Evolutionary conservation across 306 rosid genomes (phyloP).

Genomic region (Vachellia collinsii): DNA sequence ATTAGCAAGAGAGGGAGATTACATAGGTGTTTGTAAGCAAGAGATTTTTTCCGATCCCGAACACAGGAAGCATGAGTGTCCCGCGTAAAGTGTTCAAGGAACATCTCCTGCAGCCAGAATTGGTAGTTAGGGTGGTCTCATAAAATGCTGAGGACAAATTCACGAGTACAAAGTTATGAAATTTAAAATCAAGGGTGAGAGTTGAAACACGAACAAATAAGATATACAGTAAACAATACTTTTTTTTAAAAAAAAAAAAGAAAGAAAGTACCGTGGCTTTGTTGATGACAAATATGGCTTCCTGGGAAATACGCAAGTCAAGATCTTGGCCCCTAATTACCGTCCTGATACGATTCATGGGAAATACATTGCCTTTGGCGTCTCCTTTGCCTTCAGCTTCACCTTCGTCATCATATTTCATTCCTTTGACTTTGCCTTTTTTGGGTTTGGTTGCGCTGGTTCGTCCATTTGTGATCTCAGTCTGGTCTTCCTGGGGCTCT

Average conservation of each 20-base stretch:
- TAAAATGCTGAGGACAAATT: neutral
- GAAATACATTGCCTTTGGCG: constrained; percentile 54
- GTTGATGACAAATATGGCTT: constrained; percentile 73
- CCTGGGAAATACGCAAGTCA: constrained; percentile 61
- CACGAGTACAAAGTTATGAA: neutral
- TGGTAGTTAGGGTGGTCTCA: neutral
- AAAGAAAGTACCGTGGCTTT: constrained; percentile 61
- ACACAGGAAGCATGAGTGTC: constrained; percentile 58
- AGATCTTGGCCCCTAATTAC: constrained; percentile 59
- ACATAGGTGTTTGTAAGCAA: constrained; percentile 81
- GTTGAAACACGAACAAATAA: neutral
- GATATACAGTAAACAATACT: neutral
- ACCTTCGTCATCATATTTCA: constrained; percentile 10
- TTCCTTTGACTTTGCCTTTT: constrained; percentile 33
- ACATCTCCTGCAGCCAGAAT: constrained; percentile 72
- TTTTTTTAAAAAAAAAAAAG: too few relatives aligned
- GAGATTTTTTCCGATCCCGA: constrained; percentile 69
- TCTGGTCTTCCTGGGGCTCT: constrained; percentile 20
- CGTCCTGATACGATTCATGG: constrained; percentile 77
- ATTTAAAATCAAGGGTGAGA: neutral
- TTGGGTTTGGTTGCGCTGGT: constrained; percentile 35
- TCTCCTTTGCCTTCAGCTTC: constrained; percentile 47
- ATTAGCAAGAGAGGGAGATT: constrained; percentile 33
- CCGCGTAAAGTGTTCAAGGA: constrained; percentile 63
- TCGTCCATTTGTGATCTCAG: constrained; percentile 35